Percentiles rank a stretch among this genome's conserved stretches.
Evolutionary conservation across 345 rosid genomes (phyloP).

Genomic region (Acer saccharum): DNA sequence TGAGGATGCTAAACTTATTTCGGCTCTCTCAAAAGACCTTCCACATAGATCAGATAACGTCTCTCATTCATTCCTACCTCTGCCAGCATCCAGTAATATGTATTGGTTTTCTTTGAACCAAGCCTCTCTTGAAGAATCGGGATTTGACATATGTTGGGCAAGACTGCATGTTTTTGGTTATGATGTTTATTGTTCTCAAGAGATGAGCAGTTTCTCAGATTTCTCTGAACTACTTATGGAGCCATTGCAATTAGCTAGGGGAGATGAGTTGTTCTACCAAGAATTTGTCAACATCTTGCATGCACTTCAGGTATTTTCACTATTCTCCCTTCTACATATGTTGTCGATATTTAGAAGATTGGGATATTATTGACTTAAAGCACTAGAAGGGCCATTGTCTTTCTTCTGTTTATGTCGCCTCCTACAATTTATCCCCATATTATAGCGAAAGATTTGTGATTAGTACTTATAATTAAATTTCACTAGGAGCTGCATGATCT

Average conservation of each 20-base stretch:
- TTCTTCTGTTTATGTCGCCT: neutral
- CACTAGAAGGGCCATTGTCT: neutral
- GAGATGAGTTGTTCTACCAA: conserved; percentile 40
- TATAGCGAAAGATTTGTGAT: neutral
- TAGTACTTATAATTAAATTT: no score
- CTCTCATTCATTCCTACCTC: conserved; percentile 38
- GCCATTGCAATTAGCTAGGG: conserved; percentile 61
- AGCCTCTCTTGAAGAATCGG: conserved; percentile 39
- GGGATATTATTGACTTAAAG: neutral
- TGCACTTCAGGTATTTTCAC: conserved; percentile 69
- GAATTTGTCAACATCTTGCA: conserved; percentile 68
- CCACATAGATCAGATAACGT: conserved; percentile 12
- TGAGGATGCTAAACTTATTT: conserved; percentile 79
- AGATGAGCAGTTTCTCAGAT: conserved; percentile 27
- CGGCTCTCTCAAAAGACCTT: conserved; percentile 50
- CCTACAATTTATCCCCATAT: no score
- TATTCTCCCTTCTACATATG: neutral
- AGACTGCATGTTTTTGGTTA: conserved; percentile 71
- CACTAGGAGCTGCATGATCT: neutral
- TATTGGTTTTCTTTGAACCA: conserved; percentile 67
- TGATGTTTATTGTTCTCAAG: conserved; percentile 44
- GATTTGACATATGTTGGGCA: conserved; percentile 71
- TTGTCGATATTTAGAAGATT: neutral
- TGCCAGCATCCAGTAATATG: conserved; percentile 76
- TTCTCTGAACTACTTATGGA: conserved; percentile 44